These are phyloP conservation scores for Candida caryicola DNA, from an alignment of 805 yeast species.

Conservation along the genomic window DNA sequence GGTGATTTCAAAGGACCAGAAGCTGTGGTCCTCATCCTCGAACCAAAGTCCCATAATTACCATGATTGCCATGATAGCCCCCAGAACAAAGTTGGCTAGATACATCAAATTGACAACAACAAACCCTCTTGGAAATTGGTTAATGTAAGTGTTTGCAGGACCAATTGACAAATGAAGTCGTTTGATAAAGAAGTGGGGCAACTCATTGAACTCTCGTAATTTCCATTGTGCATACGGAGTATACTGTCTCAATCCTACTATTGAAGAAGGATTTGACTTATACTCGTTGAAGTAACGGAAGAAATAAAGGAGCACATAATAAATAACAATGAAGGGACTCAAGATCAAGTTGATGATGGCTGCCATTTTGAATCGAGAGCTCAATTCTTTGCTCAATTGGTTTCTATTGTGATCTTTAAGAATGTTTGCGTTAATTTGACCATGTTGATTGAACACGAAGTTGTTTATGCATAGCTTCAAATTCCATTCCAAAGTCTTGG, in stretches of 20 bases:
- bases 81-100: conserved; percentile 61
- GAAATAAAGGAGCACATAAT: conserved; percentile 79
- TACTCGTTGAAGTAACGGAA: conserved; percentile 91
- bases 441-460: conserved; percentile 76
- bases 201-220: conserved; percentile 88
- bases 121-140: conserved; percentile 85
- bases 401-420: conserved; percentile 69
- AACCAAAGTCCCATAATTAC: conserved; percentile 60
- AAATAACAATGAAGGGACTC: conserved; percentile 82
- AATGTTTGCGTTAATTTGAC: conserved; percentile 72
- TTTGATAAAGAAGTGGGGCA: conserved; percentile 81
- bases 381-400: conserved; percentile 63
- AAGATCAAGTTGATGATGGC: conserved; percentile 79
- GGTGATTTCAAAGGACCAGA: conserved; percentile 84
- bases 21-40: conserved; percentile 78
- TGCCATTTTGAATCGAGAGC: conserved; percentile 79
- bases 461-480: conserved; percentile 83
- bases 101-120: conserved; percentile 36
- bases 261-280: conserved; percentile 78
- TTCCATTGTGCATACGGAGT: conserved; percentile 96
- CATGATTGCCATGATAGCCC: conserved; percentile 85
- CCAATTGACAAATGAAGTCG: conserved; percentile 74
- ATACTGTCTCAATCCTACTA: conserved; percentile 71
- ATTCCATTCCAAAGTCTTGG: conserved; percentile 94
- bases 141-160: conserved; percentile 78